Conservation (phyloP, 306 rosid genomes). For the Lagenaria siceraria region DNA sequence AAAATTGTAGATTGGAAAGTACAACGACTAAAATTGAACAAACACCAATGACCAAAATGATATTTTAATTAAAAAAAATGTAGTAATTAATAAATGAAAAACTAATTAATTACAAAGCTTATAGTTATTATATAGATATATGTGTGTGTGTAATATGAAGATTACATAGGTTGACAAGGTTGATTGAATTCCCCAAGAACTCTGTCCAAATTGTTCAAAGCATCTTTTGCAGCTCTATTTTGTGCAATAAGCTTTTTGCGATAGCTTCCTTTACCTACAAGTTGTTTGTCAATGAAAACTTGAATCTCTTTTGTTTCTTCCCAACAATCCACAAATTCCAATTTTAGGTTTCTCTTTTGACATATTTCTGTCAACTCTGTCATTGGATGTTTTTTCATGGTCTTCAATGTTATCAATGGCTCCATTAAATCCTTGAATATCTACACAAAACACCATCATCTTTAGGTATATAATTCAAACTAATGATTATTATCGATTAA, state of each 20-base stretch:
- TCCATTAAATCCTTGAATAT: constrained; percentile 30
- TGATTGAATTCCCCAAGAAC: not conserved
- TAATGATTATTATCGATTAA: too few species aligned
- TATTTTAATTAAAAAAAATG: too few species aligned
- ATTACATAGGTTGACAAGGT: not conserved
- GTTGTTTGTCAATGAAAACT: constrained; percentile 18
- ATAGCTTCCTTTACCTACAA: constrained; percentile 27
- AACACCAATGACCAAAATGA: too few species aligned
- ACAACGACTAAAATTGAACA: too few species aligned
- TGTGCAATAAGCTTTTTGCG: constrained; percentile 36
- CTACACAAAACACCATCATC: constrained; percentile 5
- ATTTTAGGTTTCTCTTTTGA: constrained; percentile 29
- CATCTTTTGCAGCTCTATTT: constrained; percentile 48
- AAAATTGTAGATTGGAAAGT: too few species aligned
- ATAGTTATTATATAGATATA: too few species aligned
- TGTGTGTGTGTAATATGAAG: not conserved
- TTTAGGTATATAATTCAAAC: too few species aligned
- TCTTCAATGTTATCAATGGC: constrained; percentile 28
- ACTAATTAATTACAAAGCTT: too few species aligned
- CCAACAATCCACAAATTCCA: constrained; percentile 32
- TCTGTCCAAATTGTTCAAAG: constrained; percentile 24
- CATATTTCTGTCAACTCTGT: constrained; percentile 32
- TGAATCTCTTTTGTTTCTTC: constrained; percentile 9
- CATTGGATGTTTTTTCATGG: constrained; percentile 25
- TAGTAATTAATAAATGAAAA: too few species aligned